Evolutionary conservation across 73 alveolate species (phyloP), one percentile per base, ranked within the genome.

Genomic region (Paramecium caudatum): DNA sequence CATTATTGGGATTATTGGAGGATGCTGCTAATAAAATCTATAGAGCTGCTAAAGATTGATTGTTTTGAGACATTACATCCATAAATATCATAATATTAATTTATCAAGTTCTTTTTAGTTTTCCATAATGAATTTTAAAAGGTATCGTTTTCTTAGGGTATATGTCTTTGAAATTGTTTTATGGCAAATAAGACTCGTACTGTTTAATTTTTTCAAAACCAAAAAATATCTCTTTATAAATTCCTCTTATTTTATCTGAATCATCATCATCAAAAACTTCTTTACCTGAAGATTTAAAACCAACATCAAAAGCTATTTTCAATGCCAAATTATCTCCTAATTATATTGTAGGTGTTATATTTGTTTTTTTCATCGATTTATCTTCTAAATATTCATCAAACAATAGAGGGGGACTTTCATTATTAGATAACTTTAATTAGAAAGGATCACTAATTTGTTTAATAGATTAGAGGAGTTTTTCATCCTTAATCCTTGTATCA

Each of bases 11-110:
- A 7, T 88, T 97, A 82, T 90, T 96, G n/a, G 99, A 97, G 93
- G 99, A 97, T 47, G 97, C 99, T 0, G 88, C 98, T 74, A 93
- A 94, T 86, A 97, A 97, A 93, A 92, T 97, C 21, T 86, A 80
- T 12, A 80, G 62, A 7, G 84, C 92, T 32, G 92, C 92, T 37
- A 47, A 86, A 46, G 93, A 62, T 19, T 86, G 91, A 90, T 43
- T 55, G 30, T 23, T 23, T 55, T 21, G 80, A 55, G 21, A 55
- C 30, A 23, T 55, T n/a, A n/a, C n/a, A 55, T 1, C 10, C 46
- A 23, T 23, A 3, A 17, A 23, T 10, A 55, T 19, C 30, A 37
- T 27, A 55, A 10, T 5, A 55, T 55, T 23, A 23, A 55, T 23
- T 16, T 55, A 27, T 10, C 23, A 19, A 55, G 45, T 23, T 37